These are phyloP conservation scores for Globisporangium splendens DNA, from an alignment of 352 stramenopile genomes.

Conservation along the genomic window DNA sequence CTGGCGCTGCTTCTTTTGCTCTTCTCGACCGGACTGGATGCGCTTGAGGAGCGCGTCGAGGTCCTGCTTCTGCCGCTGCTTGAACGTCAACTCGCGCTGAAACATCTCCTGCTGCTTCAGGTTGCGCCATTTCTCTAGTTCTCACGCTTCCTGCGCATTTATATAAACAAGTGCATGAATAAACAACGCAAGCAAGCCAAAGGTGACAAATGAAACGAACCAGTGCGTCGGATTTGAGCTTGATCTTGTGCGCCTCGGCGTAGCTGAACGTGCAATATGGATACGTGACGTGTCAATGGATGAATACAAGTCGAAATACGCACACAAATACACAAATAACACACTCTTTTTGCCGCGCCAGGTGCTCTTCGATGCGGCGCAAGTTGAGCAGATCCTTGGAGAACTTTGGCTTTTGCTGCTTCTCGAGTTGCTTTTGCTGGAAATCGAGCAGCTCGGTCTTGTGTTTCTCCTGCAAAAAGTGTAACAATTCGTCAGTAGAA, in stretches of 20 bases:
- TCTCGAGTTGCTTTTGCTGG: conserved; percentile 90
- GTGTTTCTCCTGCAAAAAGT: conserved; percentile 65
- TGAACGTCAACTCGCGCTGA: conserved; percentile 94
- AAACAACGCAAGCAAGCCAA: background rate
- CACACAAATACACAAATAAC: conserved; percentile 6
- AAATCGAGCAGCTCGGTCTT: conserved; percentile 90
- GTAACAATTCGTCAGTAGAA: conserved; percentile 1
- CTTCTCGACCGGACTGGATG: conserved; percentile 91
- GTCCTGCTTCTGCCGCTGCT: conserved; percentile 91
- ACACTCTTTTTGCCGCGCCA: conserved; percentile 88
- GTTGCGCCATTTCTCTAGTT: conserved; percentile 94
- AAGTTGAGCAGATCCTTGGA: conserved; percentile 94
- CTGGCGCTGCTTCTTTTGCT: conserved; percentile 95
- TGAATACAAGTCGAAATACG: background rate
- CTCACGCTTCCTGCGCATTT: conserved; percentile 77
- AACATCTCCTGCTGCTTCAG: conserved; percentile 94
- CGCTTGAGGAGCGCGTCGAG: conserved; percentile 92
- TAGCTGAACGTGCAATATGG: conserved; percentile 48
- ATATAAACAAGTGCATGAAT: background rate
- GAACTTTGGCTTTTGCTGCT: conserved; percentile 91
- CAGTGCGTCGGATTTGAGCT: conserved; percentile 93
- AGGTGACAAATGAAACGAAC: conserved; percentile 9
- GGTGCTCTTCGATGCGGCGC: conserved; percentile 90
- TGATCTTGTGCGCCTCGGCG: conserved; percentile 95
- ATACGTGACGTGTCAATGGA: background rate